Evolutionary conservation across 805 yeast genomes (phyloP).

Genomic region (Metschnikowia kunwiensis): DNA sequence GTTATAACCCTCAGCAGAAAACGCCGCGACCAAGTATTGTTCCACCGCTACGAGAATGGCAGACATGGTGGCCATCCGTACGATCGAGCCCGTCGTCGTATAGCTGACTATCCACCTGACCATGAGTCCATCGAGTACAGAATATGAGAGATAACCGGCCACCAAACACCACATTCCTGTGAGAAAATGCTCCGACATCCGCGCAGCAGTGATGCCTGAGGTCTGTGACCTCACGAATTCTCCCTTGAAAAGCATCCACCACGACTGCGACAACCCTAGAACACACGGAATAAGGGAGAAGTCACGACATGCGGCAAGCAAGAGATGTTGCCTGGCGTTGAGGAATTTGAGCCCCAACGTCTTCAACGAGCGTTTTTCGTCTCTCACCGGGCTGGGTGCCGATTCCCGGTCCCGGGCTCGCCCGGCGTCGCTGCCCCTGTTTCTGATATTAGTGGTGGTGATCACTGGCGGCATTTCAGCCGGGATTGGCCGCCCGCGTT

Average conservation of each 20-base stretch:
- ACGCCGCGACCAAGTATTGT: conserved; percentile 60
- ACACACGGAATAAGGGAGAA: conserved; percentile 69
- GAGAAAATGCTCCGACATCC: conserved; percentile 73
- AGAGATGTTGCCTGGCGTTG: conserved; percentile 71
- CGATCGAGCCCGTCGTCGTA: conserved; percentile 81
- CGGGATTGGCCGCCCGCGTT: conserved; percentile 5
- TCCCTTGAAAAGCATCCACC: conserved; percentile 33
- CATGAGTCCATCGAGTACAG: conserved; percentile 84
- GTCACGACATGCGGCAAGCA: conserved; percentile 75
- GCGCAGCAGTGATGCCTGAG: conserved; percentile 48
- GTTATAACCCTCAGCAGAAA: conserved; percentile 63
- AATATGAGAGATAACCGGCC: conserved; percentile 77
- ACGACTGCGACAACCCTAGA: conserved; percentile 48
- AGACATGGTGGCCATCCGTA: conserved; percentile 81
- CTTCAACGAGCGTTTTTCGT: conserved; percentile 37
- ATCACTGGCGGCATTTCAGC: conserved; percentile 11
- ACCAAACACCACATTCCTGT: conserved; percentile 94
- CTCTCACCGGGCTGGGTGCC: conserved; percentile 15
- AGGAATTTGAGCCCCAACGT: conserved; percentile 66
- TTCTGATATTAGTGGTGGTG: conserved; percentile 13
- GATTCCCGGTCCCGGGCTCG: conserved; percentile 10
- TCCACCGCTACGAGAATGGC: conserved; percentile 68
- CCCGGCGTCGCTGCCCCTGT: conserved; percentile 3
- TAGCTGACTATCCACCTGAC: conserved; percentile 92
- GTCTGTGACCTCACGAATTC: conserved; percentile 15